These are phyloP conservation scores for Phyllosticta capitalensis DNA, from an alignment of 2,329 filamentous ascomycete genomes.

Conservation along the genomic window DNA sequence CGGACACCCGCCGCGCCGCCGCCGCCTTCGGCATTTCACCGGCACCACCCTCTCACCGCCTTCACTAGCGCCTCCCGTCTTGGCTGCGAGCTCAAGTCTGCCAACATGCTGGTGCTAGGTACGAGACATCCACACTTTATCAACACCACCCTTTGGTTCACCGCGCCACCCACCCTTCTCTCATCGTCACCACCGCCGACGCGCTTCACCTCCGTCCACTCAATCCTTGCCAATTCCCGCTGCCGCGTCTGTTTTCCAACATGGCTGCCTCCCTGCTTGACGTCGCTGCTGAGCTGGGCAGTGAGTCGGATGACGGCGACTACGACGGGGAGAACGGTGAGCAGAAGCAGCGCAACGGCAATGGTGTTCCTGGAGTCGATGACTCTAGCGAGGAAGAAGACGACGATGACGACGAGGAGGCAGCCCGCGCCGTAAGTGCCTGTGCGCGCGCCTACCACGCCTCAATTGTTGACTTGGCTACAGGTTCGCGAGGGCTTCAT, in stretches of 20 bases:
- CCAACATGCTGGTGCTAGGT: not conserved
- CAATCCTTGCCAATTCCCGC: not conserved
- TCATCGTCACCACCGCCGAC: not conserved
- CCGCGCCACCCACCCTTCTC: not conserved
- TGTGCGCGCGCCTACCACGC: conserved; percentile 10
- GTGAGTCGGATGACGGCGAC: conserved; percentile 34
- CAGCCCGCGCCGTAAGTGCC: conserved; percentile 14
- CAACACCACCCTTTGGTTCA: not conserved
- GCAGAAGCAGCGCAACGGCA: conserved; percentile 18
- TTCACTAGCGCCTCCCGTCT: not conserved
- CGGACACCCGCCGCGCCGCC: too few species aligned
- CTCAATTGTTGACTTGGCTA: not conserved
- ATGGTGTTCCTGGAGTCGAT: conserved; percentile 23
- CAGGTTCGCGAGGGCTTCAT: conserved; percentile 93
- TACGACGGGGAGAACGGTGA: conserved; percentile 22
- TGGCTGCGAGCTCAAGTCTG: not conserved
- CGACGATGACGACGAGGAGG: conserved; percentile 27
- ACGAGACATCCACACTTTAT: not conserved
- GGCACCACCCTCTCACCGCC: too few species aligned
- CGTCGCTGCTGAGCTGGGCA: conserved; percentile 75
- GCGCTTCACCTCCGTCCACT: not conserved
- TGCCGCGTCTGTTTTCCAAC: conserved; percentile 1
- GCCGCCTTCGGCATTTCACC: too few species aligned
- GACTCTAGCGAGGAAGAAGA: conserved; percentile 33
- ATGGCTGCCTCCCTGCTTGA: conserved; percentile 52